These are phyloP conservation scores for Rhododendron ovatum DNA, from an alignment of 148 eudicot genomes.

Conservation along the genomic window DNA sequence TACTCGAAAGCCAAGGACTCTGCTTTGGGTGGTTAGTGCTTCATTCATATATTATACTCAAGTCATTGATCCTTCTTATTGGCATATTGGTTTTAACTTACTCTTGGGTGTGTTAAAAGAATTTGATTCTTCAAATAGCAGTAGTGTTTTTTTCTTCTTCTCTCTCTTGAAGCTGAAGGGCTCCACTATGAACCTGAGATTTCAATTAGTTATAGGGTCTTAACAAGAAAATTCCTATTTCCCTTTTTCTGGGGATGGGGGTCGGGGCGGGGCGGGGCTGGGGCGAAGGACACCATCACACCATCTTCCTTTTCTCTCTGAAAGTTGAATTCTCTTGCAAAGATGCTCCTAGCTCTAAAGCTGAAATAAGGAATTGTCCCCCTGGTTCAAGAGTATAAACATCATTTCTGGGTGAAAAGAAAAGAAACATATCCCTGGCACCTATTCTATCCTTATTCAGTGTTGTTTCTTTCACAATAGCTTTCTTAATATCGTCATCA, in stretches of 20 bases:
- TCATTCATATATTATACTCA: neutral
- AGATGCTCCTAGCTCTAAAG: neutral
- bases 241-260: neutral
- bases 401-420: neutral
- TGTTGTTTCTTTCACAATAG: neutral
- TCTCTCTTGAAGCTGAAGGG: neutral
- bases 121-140: neutral
- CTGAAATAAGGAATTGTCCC: neutral
- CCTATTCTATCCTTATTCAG: neutral
- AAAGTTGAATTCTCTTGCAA: neutral
- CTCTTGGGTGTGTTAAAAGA: neutral
- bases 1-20: constrained; percentile 86
- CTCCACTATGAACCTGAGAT: neutral
- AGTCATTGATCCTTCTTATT: neutral
- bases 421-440: neutral
- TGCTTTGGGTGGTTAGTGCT: constrained; percentile 96
- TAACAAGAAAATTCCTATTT: neutral
- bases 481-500: neutral
- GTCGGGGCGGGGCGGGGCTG: neutral
- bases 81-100: neutral
- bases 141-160: neutral
- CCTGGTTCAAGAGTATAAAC: neutral
- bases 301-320: neutral
- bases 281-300: neutral
- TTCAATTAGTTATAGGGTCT: neutral